A percentile compares a stretch with the other conserved stretches of the same genome.
These are phyloP conservation scores for Penicillium aurantiogriseum DNA, from an alignment of 2,329 filamentous ascomycete genomes.

Conservation along the genomic window DNA sequence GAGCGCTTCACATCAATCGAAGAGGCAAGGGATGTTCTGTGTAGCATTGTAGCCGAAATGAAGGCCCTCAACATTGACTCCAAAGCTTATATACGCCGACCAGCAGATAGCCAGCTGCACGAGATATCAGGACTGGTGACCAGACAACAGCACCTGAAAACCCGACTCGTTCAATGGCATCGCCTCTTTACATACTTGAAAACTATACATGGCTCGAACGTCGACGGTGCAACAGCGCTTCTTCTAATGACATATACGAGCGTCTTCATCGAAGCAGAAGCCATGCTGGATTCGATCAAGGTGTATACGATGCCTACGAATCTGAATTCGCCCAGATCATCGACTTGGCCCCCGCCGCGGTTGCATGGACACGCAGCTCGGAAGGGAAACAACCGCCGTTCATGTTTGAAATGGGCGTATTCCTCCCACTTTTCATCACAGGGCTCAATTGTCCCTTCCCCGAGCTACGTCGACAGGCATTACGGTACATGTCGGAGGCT, in stretches of 20 bases:
- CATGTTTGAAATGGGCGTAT: conserved; percentile 21
- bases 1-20: conserved; percentile 1
- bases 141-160: conserved; percentile 3
- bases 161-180: background rate
- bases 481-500: conserved; percentile 12
- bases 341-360: conserved; percentile 8
- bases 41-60: conserved; percentile 16
- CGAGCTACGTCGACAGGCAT: conserved; percentile 14
- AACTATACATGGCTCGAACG: background rate
- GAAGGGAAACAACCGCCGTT: conserved; percentile 19
- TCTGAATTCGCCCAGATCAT: conserved; percentile 16
- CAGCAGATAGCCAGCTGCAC: background rate
- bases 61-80: conserved; percentile 13
- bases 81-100: conserved; percentile 8
- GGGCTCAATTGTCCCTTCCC: conserved; percentile 18
- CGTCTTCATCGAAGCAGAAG: conserved; percentile 17
- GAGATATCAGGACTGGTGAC: background rate
- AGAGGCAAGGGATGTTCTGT: conserved; percentile 18
- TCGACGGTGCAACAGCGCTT: background rate
- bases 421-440: conserved; percentile 22
- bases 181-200: background rate
- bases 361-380: conserved; percentile 10
- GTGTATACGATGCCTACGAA: conserved; percentile 15
- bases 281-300: conserved; percentile 13
- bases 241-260: conserved; percentile 19